phyloP scores from a whole-genome alignment of 345 rosid species.

The Pelargonium nanum region DNA sequence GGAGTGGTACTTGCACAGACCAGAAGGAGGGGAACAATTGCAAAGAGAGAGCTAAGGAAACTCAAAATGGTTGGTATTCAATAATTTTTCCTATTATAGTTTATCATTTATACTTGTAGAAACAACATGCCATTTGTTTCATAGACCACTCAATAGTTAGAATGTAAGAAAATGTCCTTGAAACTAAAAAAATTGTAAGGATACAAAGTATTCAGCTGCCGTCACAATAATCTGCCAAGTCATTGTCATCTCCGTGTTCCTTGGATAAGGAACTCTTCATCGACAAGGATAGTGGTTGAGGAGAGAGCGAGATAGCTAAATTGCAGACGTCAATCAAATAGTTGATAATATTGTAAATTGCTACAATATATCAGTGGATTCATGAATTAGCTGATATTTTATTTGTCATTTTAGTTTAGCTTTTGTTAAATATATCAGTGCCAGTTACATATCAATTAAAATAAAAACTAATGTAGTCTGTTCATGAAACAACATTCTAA shows the following conservation, averaged over 20 bases:
- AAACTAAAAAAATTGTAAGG: no score
- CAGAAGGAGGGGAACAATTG: slow-evolving; percentile 35
- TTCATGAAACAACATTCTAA: neutral
- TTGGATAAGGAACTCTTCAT: neutral
- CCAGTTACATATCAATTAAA: neutral
- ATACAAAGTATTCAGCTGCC: neutral
- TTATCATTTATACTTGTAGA: no score
- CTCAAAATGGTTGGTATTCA: slow-evolving; percentile 25
- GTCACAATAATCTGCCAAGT: neutral
- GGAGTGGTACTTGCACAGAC: slow-evolving; percentile 24
- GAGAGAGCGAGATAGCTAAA: neutral
- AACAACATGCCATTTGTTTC: neutral
- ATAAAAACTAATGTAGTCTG: no score
- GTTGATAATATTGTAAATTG: neutral
- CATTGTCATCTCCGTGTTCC: neutral
- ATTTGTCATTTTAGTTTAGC: neutral
- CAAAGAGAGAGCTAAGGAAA: slow-evolving; percentile 30
- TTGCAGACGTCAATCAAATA: neutral
- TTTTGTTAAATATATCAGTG: no score
- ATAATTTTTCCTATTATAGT: neutral
- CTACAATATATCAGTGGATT: neutral
- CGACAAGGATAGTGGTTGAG: neutral
- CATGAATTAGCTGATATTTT: neutral
- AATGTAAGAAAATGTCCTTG: neutral
- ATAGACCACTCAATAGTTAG: neutral